Evolutionary conservation across 768 basidiomycete genomes (phyloP), one percentile per base, ranked within the genome.

Genomic region (Lyophyllum shimeji): DNA sequence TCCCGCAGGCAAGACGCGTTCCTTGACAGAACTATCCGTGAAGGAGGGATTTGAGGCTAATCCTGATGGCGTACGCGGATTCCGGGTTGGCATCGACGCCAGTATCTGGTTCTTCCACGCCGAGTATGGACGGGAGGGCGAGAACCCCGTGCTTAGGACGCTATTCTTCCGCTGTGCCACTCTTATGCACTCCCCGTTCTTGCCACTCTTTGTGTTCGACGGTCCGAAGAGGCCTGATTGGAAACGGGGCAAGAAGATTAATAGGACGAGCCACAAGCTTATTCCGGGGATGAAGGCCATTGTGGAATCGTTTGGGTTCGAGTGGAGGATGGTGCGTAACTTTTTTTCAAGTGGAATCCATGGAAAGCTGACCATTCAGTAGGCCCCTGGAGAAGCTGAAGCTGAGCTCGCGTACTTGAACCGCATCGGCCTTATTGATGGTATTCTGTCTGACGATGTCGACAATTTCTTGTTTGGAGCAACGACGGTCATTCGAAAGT

Each of bases 301-400:
- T 45, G 85, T 90, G 1, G 84, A 88, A 44, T 85, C 88, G 0
- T 90, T 90, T 70, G 89, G 90, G 1, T 90, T 90, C 60, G 87
- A 90, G 64, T 89, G 86, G 84, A 75, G 83, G 60, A 82, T 79
- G 68, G 86, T 84, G 64, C 42, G 82, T 68, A 43, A 9, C 21
- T 13, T 21, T 45, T 37, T 13, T 33, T 45, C 15, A 27, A 50
- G 2, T 63, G 57, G 59, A 63, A 15, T 62, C 66, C 34, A 58
- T 67, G 42, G 57, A 67, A n/a, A 62, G 57, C 23, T 59, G 68
- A 59, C 65, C 60, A 17, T 66, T 63, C 23, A 55, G 60, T 48
- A 86, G 86, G 95, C 93, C 15, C 95, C 95, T 6, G 94, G 93
- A 17, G 95, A 97, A 71, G 95, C 95, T 0, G 95, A 98, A 69